Evolutionary conservation across 768 basidiomycete species (phyloP).

Genomic region (Mycena rebaudengoi): DNA sequence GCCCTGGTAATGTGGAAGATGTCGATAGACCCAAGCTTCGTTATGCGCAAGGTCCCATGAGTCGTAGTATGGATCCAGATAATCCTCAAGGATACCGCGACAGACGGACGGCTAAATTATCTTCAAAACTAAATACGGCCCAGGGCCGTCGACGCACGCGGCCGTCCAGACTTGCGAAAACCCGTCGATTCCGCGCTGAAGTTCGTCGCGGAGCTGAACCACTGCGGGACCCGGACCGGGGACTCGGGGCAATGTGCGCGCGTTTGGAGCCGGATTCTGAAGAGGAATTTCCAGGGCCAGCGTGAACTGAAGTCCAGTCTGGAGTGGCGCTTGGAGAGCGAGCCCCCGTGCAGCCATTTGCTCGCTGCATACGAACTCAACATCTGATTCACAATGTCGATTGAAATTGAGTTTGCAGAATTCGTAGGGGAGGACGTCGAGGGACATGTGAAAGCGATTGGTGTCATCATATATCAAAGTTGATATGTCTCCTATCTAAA

Average conservation of each 20-base stretch:
- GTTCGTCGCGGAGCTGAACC: background rate
- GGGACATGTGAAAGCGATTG: too few relatives aligned
- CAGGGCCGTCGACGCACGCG: background rate
- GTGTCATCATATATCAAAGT: too few relatives aligned
- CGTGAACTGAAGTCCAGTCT: background rate
- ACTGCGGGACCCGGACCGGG: background rate
- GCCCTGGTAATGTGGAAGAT: background rate
- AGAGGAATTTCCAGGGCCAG: background rate
- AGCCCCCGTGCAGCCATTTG: background rate
- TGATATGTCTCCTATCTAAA: too few relatives aligned
- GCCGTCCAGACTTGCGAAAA: background rate
- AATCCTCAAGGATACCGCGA: background rate
- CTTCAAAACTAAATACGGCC: background rate
- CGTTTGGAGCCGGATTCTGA: background rate
- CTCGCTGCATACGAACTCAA: too few relatives aligned
- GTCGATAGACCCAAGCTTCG: background rate
- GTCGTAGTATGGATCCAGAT: background rate
- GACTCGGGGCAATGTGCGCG: background rate
- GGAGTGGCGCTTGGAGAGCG: background rate
- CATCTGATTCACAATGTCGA: too few relatives aligned
- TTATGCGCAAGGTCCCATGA: background rate
- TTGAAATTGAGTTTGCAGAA: too few relatives aligned
- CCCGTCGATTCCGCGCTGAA: background rate
- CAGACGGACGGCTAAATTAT: background rate
- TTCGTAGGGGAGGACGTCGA: too few relatives aligned